Evolutionary conservation across 306 rosid species (phyloP).

Genomic region (Quercus parvula): DNA sequence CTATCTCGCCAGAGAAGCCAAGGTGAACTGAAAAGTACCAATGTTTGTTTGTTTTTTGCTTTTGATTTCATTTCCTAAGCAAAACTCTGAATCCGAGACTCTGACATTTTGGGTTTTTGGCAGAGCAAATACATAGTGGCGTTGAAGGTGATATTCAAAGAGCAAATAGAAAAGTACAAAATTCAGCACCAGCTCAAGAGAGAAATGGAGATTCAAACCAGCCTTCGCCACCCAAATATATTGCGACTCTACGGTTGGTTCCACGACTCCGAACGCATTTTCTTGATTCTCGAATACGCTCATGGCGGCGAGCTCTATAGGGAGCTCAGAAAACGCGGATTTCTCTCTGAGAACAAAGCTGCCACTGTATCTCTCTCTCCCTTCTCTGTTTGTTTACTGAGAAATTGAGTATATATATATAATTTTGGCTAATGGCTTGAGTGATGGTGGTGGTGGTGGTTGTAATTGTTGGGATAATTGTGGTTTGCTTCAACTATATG

Average conservation of each 20-base stretch:
- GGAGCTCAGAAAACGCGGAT: constrained; percentile 44
- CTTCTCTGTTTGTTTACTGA: background rate
- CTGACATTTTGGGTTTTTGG: background rate
- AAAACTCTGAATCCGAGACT: too few relatives aligned
- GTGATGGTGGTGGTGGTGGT: too few relatives aligned
- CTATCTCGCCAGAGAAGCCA: constrained; percentile 70
- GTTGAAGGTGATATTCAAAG: constrained; percentile 71
- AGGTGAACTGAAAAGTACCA: constrained; percentile 24
- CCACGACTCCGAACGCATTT: constrained; percentile 65
- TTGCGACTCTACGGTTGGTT: constrained; percentile 84
- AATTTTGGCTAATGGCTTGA: too few relatives aligned
- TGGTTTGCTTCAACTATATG: background rate
- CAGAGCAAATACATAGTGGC: constrained; percentile 81
- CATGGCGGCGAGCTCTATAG: constrained; percentile 79
- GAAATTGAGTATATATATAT: too few relatives aligned
- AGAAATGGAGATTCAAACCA: constrained; percentile 79
- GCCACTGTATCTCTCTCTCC: constrained; percentile 46
- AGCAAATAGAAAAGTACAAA: constrained; percentile 66
- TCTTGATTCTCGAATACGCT: constrained; percentile 84
- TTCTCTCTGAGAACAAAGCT: constrained; percentile 63
- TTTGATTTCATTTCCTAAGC: background rate
- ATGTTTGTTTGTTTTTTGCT: too few relatives aligned
- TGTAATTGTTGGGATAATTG: background rate
- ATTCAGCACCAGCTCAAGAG: constrained; percentile 68
- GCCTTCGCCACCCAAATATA: constrained; percentile 61